These are phyloP conservation scores for Nicotiana tomentosiformis DNA, from an alignment of 257 asterid species.

Conservation along the genomic window DNA sequence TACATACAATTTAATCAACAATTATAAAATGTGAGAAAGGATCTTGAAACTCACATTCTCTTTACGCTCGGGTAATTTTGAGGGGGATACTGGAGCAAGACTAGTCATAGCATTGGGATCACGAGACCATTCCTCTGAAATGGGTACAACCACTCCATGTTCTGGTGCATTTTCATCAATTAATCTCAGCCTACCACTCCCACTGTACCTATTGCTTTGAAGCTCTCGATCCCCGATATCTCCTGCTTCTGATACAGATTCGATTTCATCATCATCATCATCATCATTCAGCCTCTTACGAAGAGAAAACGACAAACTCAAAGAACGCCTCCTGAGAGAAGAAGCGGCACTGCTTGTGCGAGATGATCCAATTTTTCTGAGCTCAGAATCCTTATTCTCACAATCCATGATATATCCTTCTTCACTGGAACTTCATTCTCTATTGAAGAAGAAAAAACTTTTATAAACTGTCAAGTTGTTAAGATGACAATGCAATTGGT, in stretches of 20 bases:
- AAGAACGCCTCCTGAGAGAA: conserved; percentile 41
- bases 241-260: conserved; percentile 78
- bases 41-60: conserved; percentile 23
- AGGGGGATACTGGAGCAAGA: conserved; percentile 12
- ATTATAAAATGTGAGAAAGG: too few relatives aligned
- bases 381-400: conserved; percentile 27
- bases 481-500: background rate
- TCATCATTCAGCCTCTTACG: conserved; percentile 32
- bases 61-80: conserved; percentile 19
- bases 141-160: conserved; percentile 38
- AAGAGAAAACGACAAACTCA: conserved; percentile 23
- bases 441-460: background rate
- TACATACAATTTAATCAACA: too few relatives aligned
- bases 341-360: conserved; percentile 36
- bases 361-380: conserved; percentile 38
- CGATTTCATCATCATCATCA: conserved; percentile 26
- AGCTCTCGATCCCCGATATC: conserved; percentile 89
- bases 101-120: background rate
- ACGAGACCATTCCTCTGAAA: conserved; percentile 25
- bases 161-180: conserved; percentile 36
- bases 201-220: conserved; percentile 44
- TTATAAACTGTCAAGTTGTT: background rate
- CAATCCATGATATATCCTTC: conserved; percentile 30
- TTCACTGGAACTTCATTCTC: conserved; percentile 9
- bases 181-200: conserved; percentile 41